A percentile compares a stretch with the other conserved stretches of the same genome.
Evolutionary conservation across 2,329 filamentous ascomycete genomes (phyloP).

Genomic region (Sporothrix pseudoabietina): DNA sequence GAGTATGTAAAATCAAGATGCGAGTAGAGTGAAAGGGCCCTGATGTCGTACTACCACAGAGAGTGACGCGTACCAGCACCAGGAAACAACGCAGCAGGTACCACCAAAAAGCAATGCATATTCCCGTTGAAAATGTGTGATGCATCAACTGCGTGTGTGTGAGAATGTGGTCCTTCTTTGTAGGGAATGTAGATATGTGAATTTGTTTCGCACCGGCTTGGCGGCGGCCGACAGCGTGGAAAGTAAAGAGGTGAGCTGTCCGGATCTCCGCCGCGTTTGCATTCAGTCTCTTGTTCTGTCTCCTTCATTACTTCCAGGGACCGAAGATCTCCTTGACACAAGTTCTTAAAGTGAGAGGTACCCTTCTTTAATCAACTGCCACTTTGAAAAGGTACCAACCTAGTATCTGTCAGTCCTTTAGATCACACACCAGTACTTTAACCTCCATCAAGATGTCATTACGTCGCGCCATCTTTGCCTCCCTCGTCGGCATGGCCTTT

Average conservation of each 20-base stretch:
- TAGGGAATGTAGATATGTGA: background rate
- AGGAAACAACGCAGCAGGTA: background rate
- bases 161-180: background rate
- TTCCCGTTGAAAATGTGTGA: background rate
- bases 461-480: background rate
- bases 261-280: constrained; percentile 15
- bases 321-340: background rate
- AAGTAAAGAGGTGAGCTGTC: background rate
- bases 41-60: background rate
- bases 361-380: background rate
- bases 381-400: background rate
- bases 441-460: background rate
- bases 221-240: background rate
- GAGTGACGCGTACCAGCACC: constrained; percentile 12
- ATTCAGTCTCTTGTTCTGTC: background rate
- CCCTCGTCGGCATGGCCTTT: background rate
- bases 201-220: background rate
- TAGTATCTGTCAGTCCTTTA: background rate
- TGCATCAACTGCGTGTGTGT: background rate
- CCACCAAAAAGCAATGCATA: constrained; percentile 6
- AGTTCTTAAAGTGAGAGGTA: background rate
- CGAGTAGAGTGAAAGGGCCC: background rate
- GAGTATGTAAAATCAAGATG: background rate
- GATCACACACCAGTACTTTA: background rate
- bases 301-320: background rate